Base-by-base conservation (phyloP, 2,329 filamentous ascomycete species). In the Cladosporium sp. region DNA sequence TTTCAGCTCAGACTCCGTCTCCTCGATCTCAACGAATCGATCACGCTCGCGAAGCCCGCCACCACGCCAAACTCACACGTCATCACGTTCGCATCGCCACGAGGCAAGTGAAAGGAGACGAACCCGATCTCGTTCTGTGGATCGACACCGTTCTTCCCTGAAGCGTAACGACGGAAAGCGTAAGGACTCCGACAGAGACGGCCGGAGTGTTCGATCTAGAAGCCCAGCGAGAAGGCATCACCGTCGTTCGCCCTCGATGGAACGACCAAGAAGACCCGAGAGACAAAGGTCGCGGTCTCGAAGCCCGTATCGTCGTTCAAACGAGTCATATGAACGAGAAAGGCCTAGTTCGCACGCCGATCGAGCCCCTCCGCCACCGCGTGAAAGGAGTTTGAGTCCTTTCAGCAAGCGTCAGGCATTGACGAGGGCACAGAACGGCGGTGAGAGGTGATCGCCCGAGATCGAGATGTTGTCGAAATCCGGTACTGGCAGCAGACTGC, bases 381-480 rank as follows among this genome's bases (percentile, higher is more conserved):
- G 43, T 80, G 82, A 54, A 80, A 91, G 68, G 80, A 96, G 91
- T 63, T 71, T 96, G 56, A 97, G 92, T 70, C 92, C 92, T 6
- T 97, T 89, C 67, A 96, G 89, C 70, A 91, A 88, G 70, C 82
- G 92, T 53, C 70, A 93, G 61, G 90, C 90, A 24, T 68, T 96
- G 67, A 95, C 90, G 6, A 39, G 17, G 32, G 62, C 62, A 56
- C 63, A 67, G 66, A 97, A 97, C 92, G 92, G 93, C 80, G 93
- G 99, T n/a, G n/a, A n/a, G n/a, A n/a, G n/a, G n/a, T n/a, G n/a
- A n/a, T n/a, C n/a, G n/a, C n/a, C n/a, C n/a, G n/a, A n/a, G n/a
- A n/a, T n/a, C n/a, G 81, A 96, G 97, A 75, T 91, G 93, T n/a
- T n/a, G n/a, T n/a, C n/a, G n/a, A n/a, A n/a, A n/a, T n/a, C n/a